Percentiles rank a stretch among this genome's conserved stretches.
phyloP scores from a whole-genome alignment of 2,329 filamentous ascomycete species.

The Coniella lustricola region DNA sequence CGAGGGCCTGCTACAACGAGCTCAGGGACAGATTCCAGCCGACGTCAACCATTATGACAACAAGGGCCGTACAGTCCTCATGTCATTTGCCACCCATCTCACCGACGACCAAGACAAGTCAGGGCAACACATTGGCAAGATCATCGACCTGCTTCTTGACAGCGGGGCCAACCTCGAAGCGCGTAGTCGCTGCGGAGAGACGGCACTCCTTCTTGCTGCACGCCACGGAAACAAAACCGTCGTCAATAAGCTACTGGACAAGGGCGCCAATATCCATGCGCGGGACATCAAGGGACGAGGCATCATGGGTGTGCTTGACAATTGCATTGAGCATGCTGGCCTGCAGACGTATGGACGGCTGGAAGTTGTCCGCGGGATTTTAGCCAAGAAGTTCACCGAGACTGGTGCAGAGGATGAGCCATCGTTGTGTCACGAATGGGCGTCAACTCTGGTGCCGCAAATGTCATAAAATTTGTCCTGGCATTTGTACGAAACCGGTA shows the following conservation, averaged over 20 bases:
- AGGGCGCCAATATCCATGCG: slow-evolving; percentile 40
- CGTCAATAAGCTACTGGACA: slow-evolving; percentile 37
- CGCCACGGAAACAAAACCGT: slow-evolving; percentile 47
- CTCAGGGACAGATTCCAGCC: not conserved
- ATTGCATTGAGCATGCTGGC: slow-evolving; percentile 24
- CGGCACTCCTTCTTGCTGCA: slow-evolving; percentile 47
- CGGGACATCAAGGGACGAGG: slow-evolving; percentile 38
- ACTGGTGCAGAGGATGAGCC: slow-evolving; percentile 9
- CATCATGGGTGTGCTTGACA: slow-evolving; percentile 39
- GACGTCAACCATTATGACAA: slow-evolving; percentile 47
- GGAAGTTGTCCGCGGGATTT: slow-evolving; percentile 10
- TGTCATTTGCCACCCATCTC: slow-evolving; percentile 45
- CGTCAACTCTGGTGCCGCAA: not conserved
- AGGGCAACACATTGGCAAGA: slow-evolving; percentile 33
- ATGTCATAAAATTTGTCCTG: no score
- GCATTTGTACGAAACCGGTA: not conserved
- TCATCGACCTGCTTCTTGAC: slow-evolving; percentile 37
- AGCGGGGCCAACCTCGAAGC: slow-evolving; percentile 39
- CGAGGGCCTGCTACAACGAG: slow-evolving; percentile 24
- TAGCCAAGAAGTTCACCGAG: slow-evolving; percentile 10
- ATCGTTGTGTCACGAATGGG: slow-evolving; percentile 11
- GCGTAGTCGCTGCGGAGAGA: slow-evolving; percentile 48
- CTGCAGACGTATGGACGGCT: slow-evolving; percentile 9
- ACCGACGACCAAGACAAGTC: slow-evolving; percentile 45
- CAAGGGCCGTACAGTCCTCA: slow-evolving; percentile 46